Conservation (phyloP, 2,329 filamentous ascomycete genomes). For the Dothistroma pini region DNA sequence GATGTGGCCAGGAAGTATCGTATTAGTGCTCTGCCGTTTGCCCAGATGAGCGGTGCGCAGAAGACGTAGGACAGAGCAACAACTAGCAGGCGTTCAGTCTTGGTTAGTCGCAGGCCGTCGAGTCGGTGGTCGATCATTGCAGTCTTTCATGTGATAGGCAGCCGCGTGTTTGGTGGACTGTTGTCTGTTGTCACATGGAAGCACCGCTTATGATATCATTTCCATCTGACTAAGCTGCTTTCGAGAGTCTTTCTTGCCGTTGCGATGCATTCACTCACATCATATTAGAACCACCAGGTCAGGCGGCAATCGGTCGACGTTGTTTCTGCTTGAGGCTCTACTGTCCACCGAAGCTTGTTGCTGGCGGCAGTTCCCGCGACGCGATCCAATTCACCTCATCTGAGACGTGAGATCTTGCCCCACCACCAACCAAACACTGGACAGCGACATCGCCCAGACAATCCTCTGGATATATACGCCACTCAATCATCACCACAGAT, state of each 20-base stretch:
- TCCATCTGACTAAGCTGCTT: background rate
- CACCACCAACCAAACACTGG: conserved; percentile 1
- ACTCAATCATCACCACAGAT: conserved; percentile 5
- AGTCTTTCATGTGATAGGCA: background rate
- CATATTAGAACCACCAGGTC: background rate
- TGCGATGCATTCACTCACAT: background rate
- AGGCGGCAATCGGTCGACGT: background rate
- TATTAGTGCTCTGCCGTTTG: conserved; percentile 24
- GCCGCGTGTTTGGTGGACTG: background rate
- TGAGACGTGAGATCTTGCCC: background rate
- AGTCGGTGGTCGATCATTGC: conserved; percentile 22
- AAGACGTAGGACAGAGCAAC: conserved; percentile 34
- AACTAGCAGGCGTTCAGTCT: conserved; percentile 34
- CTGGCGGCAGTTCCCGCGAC: background rate
- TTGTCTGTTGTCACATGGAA: background rate
- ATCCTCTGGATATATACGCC: conserved; percentile 2
- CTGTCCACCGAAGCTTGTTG: background rate
- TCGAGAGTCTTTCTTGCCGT: conserved; percentile 3
- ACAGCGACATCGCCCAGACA: background rate
- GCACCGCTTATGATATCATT: conserved; percentile 1
- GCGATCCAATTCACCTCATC: background rate
- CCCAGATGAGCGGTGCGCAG: conserved; percentile 31
- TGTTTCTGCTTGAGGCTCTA: background rate
- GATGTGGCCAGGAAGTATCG: conserved; percentile 22
- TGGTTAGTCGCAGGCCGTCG: conserved; percentile 32